phyloP scores from a whole-genome alignment of 257 asterid genomes.

The Jaltomata sinuosa region DNA sequence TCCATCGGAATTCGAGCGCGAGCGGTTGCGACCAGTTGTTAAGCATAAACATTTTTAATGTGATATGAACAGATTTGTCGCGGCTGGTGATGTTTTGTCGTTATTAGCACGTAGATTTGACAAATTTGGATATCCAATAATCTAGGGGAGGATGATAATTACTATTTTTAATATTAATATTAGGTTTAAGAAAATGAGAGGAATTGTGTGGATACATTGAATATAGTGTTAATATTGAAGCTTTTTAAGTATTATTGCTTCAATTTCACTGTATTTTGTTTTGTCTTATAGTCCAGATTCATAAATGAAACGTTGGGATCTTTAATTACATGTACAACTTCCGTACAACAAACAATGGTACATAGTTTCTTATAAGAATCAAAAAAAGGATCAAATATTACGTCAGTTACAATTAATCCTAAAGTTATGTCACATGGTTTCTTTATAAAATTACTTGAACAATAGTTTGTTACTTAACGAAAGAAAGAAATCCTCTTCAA shows the following conservation, averaged over 20 bases:
- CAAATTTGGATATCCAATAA: conserved; percentile 15
- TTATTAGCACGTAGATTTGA: conserved; percentile 10
- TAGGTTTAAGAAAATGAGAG: neutral
- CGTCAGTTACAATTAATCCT: neutral
- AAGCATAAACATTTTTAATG: neutral
- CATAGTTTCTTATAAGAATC: neutral
- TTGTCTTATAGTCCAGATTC: conserved; percentile 42
- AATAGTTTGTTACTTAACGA: neutral
- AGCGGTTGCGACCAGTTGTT: no score
- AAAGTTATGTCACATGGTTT: neutral
- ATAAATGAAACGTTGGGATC: conserved; percentile 16
- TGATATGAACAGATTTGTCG: conserved; percentile 20
- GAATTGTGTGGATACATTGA: neutral
- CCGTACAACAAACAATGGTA: conserved; percentile 36
- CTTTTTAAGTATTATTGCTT: neutral
- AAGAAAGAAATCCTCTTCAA: neutral
- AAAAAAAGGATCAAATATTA: neutral
- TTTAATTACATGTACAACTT: conserved; percentile 11
- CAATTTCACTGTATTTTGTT: neutral
- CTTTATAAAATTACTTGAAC: neutral
- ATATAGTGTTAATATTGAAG: neutral
- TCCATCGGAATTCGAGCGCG: neutral
- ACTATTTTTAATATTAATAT: neutral
- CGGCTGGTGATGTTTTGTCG: conserved; percentile 36
- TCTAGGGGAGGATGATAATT: conserved; percentile 1